Evolutionary conservation across 1,284 basidiomycete genomes (phyloP).

Genomic region (Rhodotorula sp.): DNA sequence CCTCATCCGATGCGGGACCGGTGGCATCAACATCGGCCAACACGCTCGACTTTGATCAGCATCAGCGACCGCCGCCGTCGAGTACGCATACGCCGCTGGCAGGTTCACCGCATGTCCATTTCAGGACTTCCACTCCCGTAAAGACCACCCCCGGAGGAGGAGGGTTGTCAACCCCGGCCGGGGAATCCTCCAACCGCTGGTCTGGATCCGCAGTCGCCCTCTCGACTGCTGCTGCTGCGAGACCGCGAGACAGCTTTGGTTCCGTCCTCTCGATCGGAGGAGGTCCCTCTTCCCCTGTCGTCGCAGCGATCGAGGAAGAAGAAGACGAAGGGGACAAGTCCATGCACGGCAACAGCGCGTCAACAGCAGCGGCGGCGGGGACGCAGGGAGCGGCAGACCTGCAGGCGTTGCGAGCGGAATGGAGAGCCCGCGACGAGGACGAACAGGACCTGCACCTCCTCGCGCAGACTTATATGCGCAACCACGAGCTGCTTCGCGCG

Average conservation of each 20-base stretch:
- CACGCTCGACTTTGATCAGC: neutral
- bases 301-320: neutral
- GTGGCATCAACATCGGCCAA: neutral
- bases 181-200: neutral
- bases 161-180: neutral
- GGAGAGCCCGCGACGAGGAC: constrained; percentile 38
- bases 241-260: constrained; percentile 17
- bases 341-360: neutral
- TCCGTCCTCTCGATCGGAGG: constrained; percentile 26
- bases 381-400: neutral
- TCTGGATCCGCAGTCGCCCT: neutral
- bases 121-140: constrained; percentile 32
- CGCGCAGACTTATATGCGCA: constrained; percentile 72
- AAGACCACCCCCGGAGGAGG: neutral
- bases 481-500: constrained; percentile 75
- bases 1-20: neutral
- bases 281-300: constrained; percentile 17
- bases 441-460: constrained; percentile 60
- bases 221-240: neutral
- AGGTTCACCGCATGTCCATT: constrained; percentile 11
- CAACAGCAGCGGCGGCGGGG: neutral
- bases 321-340: neutral
- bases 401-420: constrained; percentile 1
- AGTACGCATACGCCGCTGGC: neutral
- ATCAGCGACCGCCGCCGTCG: neutral